A percentile compares a stretch with the other conserved stretches of the same genome.
phyloP scores from a whole-genome alignment of 768 basidiomycete species.

The Tulasnella calospora region DNA sequence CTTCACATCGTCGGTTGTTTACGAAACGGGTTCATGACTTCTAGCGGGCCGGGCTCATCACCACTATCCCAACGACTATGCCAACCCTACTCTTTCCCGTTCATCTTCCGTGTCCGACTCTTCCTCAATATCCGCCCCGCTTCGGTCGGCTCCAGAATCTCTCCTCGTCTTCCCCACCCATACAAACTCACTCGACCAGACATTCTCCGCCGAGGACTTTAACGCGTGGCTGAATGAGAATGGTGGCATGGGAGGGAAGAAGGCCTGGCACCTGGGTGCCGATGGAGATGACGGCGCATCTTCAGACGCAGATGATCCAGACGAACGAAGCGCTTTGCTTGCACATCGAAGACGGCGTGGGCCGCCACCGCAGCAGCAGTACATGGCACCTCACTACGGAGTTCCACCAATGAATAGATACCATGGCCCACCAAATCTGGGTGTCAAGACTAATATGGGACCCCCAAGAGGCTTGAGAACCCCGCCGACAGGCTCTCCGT shows the following conservation, averaged over 20 bases:
- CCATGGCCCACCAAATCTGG: background rate
- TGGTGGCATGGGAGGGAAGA: background rate
- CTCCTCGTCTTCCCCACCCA: slow-evolving; percentile 45
- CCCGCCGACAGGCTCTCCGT: background rate
- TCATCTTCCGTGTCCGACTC: slow-evolving; percentile 61
- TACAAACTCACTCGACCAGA: slow-evolving; percentile 39
- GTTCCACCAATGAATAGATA: background rate
- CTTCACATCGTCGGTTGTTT: too few species aligned
- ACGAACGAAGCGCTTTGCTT: slow-evolving; percentile 17
- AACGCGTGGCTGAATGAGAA: slow-evolving; percentile 29
- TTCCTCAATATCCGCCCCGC: slow-evolving; percentile 76
- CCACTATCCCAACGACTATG: background rate
- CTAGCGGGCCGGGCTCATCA: slow-evolving; percentile 16
- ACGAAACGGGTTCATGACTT: background rate
- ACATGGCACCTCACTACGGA: background rate
- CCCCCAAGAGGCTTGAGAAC: background rate
- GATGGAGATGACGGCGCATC: slow-evolving; percentile 3
- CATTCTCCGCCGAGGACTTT: slow-evolving; percentile 29
- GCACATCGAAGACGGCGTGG: slow-evolving; percentile 13
- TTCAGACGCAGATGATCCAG: background rate
- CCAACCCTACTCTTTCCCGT: slow-evolving; percentile 30
- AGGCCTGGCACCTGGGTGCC: background rate
- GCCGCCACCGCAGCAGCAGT: background rate
- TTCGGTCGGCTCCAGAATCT: slow-evolving; percentile 49
- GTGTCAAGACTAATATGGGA: background rate